A percentile compares a stretch with the other conserved stretches of the same genome.
Conservation (phyloP, 129 eudicot species). For the carrot (Daucus carota) region DNA sequence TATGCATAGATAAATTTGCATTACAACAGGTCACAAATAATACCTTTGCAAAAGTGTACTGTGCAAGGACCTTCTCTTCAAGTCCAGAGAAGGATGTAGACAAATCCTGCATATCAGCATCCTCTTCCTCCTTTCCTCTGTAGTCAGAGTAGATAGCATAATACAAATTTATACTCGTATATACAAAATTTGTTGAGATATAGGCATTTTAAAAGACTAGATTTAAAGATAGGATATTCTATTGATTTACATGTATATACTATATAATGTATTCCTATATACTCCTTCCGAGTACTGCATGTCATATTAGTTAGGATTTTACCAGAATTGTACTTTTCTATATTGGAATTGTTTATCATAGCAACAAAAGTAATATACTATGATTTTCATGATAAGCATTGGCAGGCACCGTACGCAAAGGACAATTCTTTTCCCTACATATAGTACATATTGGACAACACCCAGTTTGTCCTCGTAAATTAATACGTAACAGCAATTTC, state of each 20-base stretch:
- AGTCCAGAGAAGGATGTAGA: slow-evolving; percentile 72
- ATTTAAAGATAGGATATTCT: not conserved
- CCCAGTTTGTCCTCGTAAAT: not conserved
- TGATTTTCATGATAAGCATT: not conserved
- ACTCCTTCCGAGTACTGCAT: not conserved
- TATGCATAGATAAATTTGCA: slow-evolving; percentile 1
- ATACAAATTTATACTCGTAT: slow-evolving; percentile 1
- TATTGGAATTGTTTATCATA: not conserved
- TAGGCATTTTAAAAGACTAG: slow-evolving; percentile 2
- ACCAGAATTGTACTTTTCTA: not conserved
- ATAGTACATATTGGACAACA: not conserved
- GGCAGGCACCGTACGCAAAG: not conserved
- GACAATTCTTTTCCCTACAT: not conserved
- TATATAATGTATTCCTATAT: not conserved
- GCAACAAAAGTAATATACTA: not conserved
- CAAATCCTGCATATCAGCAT: slow-evolving; percentile 65
- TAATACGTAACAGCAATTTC: not conserved
- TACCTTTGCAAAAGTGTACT: slow-evolving; percentile 89
- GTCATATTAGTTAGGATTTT: not conserved
- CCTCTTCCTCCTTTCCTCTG: slow-evolving; percentile 78
- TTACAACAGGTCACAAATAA: not conserved
- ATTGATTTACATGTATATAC: not conserved
- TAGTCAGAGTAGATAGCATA: not conserved
- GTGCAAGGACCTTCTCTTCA: slow-evolving; percentile 91
- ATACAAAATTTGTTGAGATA: slow-evolving; percentile 1